phyloP scores from a whole-genome alignment of 768 basidiomycete species.

The Tricholoma sp. region DNA sequence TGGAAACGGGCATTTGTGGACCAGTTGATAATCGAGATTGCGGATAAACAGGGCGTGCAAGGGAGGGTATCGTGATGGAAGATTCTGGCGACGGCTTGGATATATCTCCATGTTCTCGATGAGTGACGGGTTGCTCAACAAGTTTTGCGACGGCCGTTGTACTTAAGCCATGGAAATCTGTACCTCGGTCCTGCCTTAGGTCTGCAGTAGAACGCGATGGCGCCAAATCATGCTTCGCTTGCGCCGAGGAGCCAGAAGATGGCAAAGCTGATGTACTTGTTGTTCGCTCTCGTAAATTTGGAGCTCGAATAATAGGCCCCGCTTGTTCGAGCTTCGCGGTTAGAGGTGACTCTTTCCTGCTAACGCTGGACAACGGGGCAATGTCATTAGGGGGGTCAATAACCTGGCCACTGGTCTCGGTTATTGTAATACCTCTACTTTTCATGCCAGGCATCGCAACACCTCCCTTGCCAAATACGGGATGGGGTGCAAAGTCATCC shows the following conservation, averaged over 20 bases:
- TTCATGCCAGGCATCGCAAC: slow-evolving; percentile 74
- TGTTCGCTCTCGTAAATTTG: slow-evolving; percentile 31
- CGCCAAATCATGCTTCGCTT: neutral
- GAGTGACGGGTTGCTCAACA: slow-evolving; percentile 16
- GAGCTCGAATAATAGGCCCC: neutral
- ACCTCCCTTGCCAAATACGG: slow-evolving; percentile 69
- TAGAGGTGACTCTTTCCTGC: neutral
- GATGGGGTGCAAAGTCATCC: slow-evolving; percentile 53
- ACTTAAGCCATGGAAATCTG: slow-evolving; percentile 4
- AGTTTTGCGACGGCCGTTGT: slow-evolving; percentile 7
- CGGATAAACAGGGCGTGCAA: slow-evolving; percentile 52
- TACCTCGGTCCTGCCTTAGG: slow-evolving; percentile 3
- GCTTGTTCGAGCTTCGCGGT: neutral
- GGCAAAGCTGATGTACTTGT: slow-evolving; percentile 24
- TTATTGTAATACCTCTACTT: slow-evolving; percentile 6
- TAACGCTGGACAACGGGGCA: neutral
- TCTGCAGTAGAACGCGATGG: neutral
- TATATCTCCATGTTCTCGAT: slow-evolving; percentile 15
- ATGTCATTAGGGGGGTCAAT: slow-evolving; percentile 5
- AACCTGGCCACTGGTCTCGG: neutral
- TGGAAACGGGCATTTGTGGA: slow-evolving; percentile 39
- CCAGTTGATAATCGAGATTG: slow-evolving; percentile 39
- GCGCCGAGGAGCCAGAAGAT: neutral
- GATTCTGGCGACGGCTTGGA: slow-evolving; percentile 30
- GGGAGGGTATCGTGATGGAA: slow-evolving; percentile 33